Base-by-base conservation (phyloP, 1,139 yeast genomes). In the Hyphopichia wangnamkhiaoensis region DNA sequence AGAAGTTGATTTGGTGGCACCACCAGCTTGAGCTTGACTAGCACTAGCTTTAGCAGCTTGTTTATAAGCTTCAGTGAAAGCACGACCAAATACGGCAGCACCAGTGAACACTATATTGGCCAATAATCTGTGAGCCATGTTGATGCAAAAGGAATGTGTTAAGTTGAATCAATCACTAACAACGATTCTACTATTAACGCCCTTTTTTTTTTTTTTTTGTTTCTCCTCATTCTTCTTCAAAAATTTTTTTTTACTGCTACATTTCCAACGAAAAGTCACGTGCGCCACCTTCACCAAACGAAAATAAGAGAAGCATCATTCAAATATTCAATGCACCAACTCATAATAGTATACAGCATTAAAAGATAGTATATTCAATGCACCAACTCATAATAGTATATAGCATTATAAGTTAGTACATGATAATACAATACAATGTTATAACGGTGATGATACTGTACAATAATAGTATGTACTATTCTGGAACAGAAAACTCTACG, bases 61-160 rank as follows among this genome's bases (percentile, higher is more conserved):
- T 56, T 84, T 85, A 73, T 91, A 93, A 0, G 98, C 98, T 61
- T 90, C 96, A n/a, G 91, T 79, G 63, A 93, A 93, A 0, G 98
- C 98, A 50, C 88, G 80, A 38, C 98, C 98, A 59, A 93, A 90
- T 32, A 93, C 98, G 47, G 89, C 84, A 10, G 98, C 95, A 41
- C 98, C 98, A 16, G 98, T 91, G 58, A 91, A 79, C 43, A 90
- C 78, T 48, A 93, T 96, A 65, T 88, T 93, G 50, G 88, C 89
- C 40, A 93, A 59, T 47, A 93, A 76, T 71, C 97, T 81, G 63
- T 91, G 96, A 48, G 98, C 98, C 97, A 72, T 72, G 39, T 43
- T 43, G 46, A 7, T 12, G 24, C 7, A 5, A 28, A 28, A 8
- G 13, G 6, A 7, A 8, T 13, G 29, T 8, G 29, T 8, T 26